Percentiles rank a stretch among this genome's conserved stretches.
Conservation (phyloP, 2,329 filamentous ascomycete species). For the Venturia asperata region DNA sequence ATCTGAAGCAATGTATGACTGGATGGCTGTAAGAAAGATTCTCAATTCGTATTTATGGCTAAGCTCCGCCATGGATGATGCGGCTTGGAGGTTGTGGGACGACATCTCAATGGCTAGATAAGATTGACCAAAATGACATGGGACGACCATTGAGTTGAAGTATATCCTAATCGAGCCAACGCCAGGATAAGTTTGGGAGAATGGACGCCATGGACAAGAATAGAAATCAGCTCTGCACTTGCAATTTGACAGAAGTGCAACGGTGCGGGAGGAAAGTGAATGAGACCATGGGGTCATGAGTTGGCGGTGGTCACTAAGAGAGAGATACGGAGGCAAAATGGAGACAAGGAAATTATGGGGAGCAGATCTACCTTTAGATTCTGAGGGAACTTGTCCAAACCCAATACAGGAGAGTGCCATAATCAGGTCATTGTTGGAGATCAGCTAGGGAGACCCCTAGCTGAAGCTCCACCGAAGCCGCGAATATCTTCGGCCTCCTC, state of each 20-base stretch:
- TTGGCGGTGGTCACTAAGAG: conserved; percentile 6
- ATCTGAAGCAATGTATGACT: conserved; percentile 1
- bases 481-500: background rate
- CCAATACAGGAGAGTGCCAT: background rate
- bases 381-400: background rate
- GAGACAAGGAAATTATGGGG: background rate
- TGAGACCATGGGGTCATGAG: background rate
- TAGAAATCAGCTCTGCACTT: background rate
- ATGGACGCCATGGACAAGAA: background rate
- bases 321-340: background rate
- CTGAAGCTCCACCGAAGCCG: background rate
- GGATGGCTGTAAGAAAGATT: background rate
- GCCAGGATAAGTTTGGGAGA: background rate
- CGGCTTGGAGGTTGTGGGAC: conserved; percentile 7
- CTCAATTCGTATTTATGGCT: conserved; percentile 9
- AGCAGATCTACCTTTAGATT: background rate
- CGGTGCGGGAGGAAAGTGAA: background rate
- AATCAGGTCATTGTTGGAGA: conserved; percentile 4
- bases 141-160: background rate
- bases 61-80: background rate
- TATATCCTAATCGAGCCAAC: conserved; percentile 3
- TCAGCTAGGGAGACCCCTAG: background rate
- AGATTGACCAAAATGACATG: background rate
- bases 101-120: conserved; percentile 1
- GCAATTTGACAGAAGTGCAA: background rate